Conservation (phyloP, 257 asterid species). For the Solanum pinnatisectum region DNA sequence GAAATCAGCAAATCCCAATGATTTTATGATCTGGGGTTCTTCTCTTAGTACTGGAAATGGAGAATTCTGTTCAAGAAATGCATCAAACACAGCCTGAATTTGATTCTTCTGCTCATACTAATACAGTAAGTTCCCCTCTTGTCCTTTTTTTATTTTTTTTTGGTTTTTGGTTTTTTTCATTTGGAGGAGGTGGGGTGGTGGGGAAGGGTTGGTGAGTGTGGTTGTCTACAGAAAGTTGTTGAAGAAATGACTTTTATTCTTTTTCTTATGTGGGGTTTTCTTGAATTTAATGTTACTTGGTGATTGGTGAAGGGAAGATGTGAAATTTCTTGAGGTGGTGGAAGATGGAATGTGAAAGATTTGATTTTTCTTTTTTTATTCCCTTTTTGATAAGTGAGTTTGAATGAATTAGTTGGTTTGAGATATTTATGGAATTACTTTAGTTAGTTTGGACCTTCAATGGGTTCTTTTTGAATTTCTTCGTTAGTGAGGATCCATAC, state of each 20-base stretch:
- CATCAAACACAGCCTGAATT: neutral
- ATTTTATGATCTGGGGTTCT: neutral
- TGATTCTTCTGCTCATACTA: neutral
- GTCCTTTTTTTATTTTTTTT: no score
- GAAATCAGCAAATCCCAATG: neutral
- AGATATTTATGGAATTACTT: neutral
- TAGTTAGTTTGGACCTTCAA: neutral
- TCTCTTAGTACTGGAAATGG: neutral
- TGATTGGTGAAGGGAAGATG: neutral
- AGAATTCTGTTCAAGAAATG: conserved; percentile 4
- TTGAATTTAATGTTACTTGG: neutral
- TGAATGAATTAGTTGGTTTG: neutral
- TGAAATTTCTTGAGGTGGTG: neutral
- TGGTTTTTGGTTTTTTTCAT: no score
- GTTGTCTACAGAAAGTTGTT: neutral
- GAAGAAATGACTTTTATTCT: neutral
- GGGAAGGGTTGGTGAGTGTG: neutral
- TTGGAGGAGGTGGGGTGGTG: neutral
- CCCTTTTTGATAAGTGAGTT: neutral
- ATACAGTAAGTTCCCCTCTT: neutral
- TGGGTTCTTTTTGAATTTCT: neutral
- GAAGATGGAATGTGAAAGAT: neutral
- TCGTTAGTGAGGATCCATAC: neutral
- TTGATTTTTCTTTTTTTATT: neutral
- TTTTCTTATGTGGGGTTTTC: neutral